Base-by-base conservation (phyloP, 2,329 filamentous ascomycete species). In the Westerdykella ornata region DNA sequence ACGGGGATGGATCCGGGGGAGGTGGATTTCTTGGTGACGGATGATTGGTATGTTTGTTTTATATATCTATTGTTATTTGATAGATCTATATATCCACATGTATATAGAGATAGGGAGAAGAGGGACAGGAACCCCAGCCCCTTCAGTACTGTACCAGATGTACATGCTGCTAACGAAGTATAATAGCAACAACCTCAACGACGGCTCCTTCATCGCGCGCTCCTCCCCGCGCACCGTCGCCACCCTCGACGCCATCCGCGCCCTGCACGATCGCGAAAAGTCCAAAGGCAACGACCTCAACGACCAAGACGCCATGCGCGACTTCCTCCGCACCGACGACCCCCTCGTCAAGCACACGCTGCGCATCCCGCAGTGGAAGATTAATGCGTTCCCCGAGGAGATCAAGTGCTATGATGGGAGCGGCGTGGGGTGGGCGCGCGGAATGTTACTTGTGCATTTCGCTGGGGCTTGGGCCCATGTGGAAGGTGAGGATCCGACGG, bases 391-490 rank as follows among this genome's bases (percentile, higher is more conserved):
- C 41, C 66, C 67, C 2, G 35, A 58, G 18, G 67, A 70, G 40
- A 65, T 70, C 29, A 47, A 47, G 2, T 70, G 66, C 48, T 67
- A 53, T 37, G 66, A 68, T 37, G 51, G 63, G 4, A 36, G 44
- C 8, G 30, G 47, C 5, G 46, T 54, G 35, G 48, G 34, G 2
- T 68, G 65, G 63, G 45, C 60, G 40, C 54, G 46, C 8, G 65
- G 65, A 15, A 56, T 47, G 3, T 68, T 69, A 34, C 44, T 67
- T 22, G 29, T 69, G n/a, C 67, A 69, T 51, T 69, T 69, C 43
- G 65, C 67, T 1, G 67, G 67, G 7, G 67, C 67, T 6, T 68
- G 65, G 62, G 67, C 65, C 16, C 63, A 68, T 42, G 53, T 67
- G 12, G 54, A 66, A 36, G 60, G 56, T 14, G 54, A 65, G 9